These are phyloP conservation scores for Arctostaphylos glauca DNA, from an alignment of 148 eudicot genomes.

Conservation along the genomic window DNA sequence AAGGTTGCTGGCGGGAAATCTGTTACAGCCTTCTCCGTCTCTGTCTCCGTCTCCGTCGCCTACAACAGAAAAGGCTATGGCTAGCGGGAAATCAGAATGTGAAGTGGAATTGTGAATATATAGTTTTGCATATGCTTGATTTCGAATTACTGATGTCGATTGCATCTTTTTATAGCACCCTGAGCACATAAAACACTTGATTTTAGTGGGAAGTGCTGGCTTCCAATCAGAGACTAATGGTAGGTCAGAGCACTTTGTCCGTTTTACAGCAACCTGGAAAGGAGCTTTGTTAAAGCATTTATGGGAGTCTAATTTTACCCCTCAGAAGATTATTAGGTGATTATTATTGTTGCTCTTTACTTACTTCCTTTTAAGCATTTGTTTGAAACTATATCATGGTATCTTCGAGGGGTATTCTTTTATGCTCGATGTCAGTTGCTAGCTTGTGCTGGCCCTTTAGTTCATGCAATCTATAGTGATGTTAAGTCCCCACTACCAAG, in stretches of 20 bases:
- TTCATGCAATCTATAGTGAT: neutral
- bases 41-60: no score
- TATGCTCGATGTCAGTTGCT: neutral
- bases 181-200: slow-evolving; percentile 81
- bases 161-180: slow-evolving; percentile 59
- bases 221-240: slow-evolving; percentile 62
- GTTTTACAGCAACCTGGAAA: slow-evolving; percentile 83
- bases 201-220: slow-evolving; percentile 93
- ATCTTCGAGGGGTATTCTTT: neutral
- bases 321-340: slow-evolving; percentile 81
- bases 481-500: neutral
- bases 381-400: neutral
- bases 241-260: slow-evolving; percentile 57
- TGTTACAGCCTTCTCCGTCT: no score
- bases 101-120: no score
- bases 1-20: no score
- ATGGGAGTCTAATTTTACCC: slow-evolving; percentile 97
- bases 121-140: no score
- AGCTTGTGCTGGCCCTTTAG: neutral
- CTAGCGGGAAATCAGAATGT: no score
- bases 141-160: slow-evolving; percentile 11
- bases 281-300: slow-evolving; percentile 84
- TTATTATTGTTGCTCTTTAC: neutral
- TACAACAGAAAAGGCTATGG: no score
- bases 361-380: neutral